Base-by-base conservation (phyloP, 2,329 filamentous ascomycete species). In the Fusarium robinianum region DNA sequence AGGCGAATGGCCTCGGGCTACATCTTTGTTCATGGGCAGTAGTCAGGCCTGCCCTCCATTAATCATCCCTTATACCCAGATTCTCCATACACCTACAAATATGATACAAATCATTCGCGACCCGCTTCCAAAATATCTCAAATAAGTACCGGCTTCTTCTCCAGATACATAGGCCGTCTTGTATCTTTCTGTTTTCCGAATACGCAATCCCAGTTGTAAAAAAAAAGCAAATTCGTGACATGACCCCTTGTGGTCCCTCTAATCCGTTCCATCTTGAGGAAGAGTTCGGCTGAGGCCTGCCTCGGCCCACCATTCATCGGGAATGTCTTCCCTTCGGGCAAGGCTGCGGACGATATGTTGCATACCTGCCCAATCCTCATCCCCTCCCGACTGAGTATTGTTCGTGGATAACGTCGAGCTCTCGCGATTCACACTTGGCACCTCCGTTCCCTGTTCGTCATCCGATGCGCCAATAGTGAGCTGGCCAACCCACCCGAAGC, bases 271-370 rank as follows among this genome's bases (percentile, higher is more conserved):
- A 11, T 64, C 64, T 34, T 57, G 62, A 23, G 62, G 61, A 41
- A 81, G 67, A 10, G 75, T 84, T 51, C 83, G 79, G 60, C 76
- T 83, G 52, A 88, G 75, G 27, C 85, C 85, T 46, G 78, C 84
- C 59, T 81, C 78, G 46, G 81, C 80, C 89, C 89, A 95, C 83
- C 86, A 91, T 53, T 89, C 84, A 49, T 94, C 88, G 0, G 88
- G 86, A 40, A 94, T 85, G 57, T 91, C 87, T 61, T 88, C 80
- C 16, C 87, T 75, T 12, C 80, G 77, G 22, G 84, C 81, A 41
- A 95, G 75, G 29, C 81, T 78, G 55, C 85, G 81, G 23, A 94
- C 76, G 32, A 95, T 85, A 36, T 77, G 76, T 56, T 88, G 84
- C 78, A 91, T 85, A 31, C 84, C 80, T 15, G 79, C 76, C 63